These are phyloP conservation scores for Psilocybe subaeruginosa DNA, from an alignment of 768 basidiomycete genomes.

Conservation along the genomic window DNA sequence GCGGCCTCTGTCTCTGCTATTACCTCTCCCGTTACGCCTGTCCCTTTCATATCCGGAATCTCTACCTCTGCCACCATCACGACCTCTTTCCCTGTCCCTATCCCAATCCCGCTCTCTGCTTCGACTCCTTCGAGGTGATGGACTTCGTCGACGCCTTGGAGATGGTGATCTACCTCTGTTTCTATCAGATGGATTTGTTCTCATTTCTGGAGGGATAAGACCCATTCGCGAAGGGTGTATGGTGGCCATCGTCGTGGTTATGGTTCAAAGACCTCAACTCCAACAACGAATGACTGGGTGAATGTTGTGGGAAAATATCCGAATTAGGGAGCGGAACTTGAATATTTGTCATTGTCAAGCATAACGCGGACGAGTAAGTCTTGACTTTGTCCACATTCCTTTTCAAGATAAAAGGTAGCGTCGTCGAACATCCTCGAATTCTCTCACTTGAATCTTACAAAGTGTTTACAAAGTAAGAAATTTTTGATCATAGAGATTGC, in stretches of 20 bases:
- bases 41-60: constrained; percentile 7
- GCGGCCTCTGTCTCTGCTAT: constrained; percentile 20
- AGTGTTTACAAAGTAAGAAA: no score
- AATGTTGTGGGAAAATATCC: background rate
- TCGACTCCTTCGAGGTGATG: constrained; percentile 33
- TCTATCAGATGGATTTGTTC: constrained; percentile 14
- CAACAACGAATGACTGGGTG: background rate
- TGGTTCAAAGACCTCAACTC: background rate
- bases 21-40: constrained; percentile 13
- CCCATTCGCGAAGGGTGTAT: constrained; percentile 76
- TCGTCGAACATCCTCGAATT: no score
- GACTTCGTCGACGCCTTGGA: constrained; percentile 36
- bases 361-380: no score
- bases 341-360: background rate
- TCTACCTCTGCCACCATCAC: constrained; percentile 12
- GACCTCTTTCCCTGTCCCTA: constrained; percentile 17
- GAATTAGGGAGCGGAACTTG: background rate
- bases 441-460: no score
- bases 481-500: no score
- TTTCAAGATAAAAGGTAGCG: no score
- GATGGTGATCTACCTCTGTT: constrained; percentile 47
- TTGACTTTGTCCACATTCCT: no score
- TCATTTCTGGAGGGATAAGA: constrained; percentile 56
- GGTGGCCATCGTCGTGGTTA: constrained; percentile 57
- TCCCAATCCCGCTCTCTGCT: constrained; percentile 31